Evolutionary conservation across 306 rosid genomes (phyloP).

Genomic region (Quercus parvula): DNA sequence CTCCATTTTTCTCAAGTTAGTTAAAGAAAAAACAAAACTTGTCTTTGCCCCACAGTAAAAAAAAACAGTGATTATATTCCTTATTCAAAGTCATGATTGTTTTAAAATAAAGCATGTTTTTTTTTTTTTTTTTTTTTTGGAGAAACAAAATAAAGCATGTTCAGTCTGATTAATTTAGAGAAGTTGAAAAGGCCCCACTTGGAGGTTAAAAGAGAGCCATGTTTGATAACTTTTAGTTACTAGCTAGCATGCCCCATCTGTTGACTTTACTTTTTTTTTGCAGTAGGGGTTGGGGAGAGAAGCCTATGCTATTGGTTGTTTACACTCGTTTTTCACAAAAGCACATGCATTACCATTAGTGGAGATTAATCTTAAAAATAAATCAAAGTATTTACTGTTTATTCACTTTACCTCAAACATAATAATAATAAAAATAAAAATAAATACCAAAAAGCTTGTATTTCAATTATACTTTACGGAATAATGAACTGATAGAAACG

Average conservation of each 20-base stretch:
- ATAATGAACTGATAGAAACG: too few relatives aligned
- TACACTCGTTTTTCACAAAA: neutral
- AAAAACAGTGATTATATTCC: neutral
- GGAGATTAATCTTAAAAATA: neutral
- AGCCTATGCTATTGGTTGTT: neutral
- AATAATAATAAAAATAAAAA: too few relatives aligned
- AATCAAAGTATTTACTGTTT: neutral
- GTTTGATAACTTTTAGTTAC: neutral
- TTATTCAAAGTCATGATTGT: neutral
- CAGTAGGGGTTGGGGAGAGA: neutral
- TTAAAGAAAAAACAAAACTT: neutral
- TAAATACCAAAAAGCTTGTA: too few relatives aligned
- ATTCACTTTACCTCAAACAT: too few relatives aligned
- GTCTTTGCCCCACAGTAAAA: neutral
- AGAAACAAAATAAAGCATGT: neutral
- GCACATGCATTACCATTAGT: too few relatives aligned
- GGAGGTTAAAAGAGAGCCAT: neutral
- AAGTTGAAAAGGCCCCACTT: neutral
- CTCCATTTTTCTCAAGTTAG: too few relatives aligned
- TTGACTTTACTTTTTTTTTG: neutral
- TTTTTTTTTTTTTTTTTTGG: too few relatives aligned
- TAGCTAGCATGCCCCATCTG: neutral
- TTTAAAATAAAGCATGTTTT: too few relatives aligned
- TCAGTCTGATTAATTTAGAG: neutral
- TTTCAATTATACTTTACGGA: too few relatives aligned